These are phyloP conservation scores for Aspergillus ellipticus DNA, from an alignment of 495 filamentous ascomycete species.

Conservation along the genomic window DNA sequence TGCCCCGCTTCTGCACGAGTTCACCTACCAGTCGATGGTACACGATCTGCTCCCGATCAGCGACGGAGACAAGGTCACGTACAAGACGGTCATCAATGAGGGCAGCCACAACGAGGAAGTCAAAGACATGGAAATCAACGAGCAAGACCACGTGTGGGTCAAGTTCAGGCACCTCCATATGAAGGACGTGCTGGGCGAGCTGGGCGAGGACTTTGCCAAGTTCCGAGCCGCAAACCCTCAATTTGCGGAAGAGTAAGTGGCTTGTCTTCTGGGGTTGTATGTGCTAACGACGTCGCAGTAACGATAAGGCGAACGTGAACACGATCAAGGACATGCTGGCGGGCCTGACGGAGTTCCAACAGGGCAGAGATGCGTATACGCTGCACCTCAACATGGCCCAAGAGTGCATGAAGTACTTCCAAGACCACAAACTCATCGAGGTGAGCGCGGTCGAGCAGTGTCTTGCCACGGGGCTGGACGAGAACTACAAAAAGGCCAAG, in stretches of 20 bases:
- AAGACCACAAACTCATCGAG: conserved; percentile 77
- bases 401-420: conserved; percentile 91
- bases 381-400: conserved; percentile 97
- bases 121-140: conserved; percentile 86
- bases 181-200: conserved; percentile 93
- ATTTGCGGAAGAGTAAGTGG: conserved; percentile 66
- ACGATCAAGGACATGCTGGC: conserved; percentile 97
- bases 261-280: background rate
- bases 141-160: conserved; percentile 90
- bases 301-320: conserved; percentile 69
- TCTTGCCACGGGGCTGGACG: conserved; percentile 87
- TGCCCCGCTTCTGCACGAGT: conserved; percentile 87
- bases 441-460: conserved; percentile 82
- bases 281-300: conserved; percentile 27
- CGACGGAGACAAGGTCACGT: conserved; percentile 83
- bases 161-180: conserved; percentile 92
- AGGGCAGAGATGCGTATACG: conserved; percentile 91
- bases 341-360: conserved; percentile 88
- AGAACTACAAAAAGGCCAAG: conserved; percentile 88
- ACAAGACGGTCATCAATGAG: conserved; percentile 73
- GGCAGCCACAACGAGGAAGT: conserved; percentile 61
- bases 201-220: conserved; percentile 87
- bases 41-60: conserved; percentile 85
- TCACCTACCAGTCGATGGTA: conserved; percentile 98
- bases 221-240: conserved; percentile 93